Percentiles rank a stretch among this genome's conserved stretches.
Conservation (phyloP, 768 basidiomycete genomes). For the Coprinopsis marcescibilis region DNA sequence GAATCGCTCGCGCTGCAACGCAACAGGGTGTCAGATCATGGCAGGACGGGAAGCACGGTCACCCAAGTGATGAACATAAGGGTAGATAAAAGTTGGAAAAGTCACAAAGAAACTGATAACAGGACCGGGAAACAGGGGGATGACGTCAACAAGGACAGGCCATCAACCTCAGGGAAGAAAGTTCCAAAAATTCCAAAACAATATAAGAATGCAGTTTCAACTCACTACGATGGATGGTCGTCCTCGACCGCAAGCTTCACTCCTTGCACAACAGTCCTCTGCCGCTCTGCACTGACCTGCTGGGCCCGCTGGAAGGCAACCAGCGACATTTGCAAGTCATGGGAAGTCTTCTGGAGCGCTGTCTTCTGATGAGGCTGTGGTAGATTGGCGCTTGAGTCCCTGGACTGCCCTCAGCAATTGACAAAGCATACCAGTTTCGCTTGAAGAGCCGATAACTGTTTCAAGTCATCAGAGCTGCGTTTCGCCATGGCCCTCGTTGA, state of each 20-base stretch:
- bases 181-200: too few relatives aligned
- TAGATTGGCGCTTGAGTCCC: background rate
- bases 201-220: conserved; percentile 14
- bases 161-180: too few relatives aligned
- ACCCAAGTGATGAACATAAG: too few relatives aligned
- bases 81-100: too few relatives aligned
- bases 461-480: conserved; percentile 88
- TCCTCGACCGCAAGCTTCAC: conserved; percentile 84
- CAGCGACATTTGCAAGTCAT: conserved; percentile 86
- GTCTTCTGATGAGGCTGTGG: conserved; percentile 74
- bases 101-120: too few relatives aligned
- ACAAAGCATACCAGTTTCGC: conserved; percentile 43
- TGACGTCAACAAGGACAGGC: too few relatives aligned
- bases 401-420: background rate
- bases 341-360: conserved; percentile 84
- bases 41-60: too few relatives aligned
- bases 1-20: conserved; percentile 26
- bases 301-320: conserved; percentile 91
- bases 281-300: conserved; percentile 83
- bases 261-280: conserved; percentile 82
- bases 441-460: conserved; percentile 75
- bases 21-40: background rate
- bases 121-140: too few relatives aligned
- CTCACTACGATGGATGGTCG: conserved; percentile 32
- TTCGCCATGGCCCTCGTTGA: conserved; percentile 93